phyloP scores from a whole-genome alignment of 2,329 filamentous ascomycete genomes.

The Fusarium pininemorale region DNA sequence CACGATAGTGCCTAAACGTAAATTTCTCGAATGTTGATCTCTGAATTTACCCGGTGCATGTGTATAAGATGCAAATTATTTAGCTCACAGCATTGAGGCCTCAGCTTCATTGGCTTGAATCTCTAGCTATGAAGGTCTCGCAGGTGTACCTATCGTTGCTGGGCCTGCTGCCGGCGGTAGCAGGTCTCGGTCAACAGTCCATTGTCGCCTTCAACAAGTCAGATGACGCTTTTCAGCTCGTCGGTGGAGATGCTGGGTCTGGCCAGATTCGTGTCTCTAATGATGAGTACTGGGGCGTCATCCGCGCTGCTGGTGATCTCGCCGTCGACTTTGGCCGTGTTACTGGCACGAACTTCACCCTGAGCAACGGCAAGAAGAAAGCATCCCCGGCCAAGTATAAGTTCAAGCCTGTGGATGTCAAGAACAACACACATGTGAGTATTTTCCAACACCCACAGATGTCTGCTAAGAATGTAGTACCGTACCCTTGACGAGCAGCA shows the following conservation, averaged over 20 bases:
- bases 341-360: constrained; percentile 70
- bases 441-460: fast-evolving
- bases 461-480: constrained; percentile 12
- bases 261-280: constrained; percentile 64
- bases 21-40: background rate
- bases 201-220: constrained; percentile 25
- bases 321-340: constrained; percentile 76
- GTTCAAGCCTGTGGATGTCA: constrained; percentile 55
- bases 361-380: constrained; percentile 58
- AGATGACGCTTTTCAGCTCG: constrained; percentile 14
- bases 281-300: constrained; percentile 73
- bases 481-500: constrained; percentile 26
- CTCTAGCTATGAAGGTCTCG: constrained; percentile 10
- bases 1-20: constrained; percentile 13
- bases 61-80: constrained; percentile 1
- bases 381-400: constrained; percentile 52
- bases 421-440: constrained; percentile 58
- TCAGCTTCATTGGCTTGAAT: background rate
- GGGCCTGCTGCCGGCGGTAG: constrained; percentile 2
- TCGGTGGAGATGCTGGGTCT: background rate
- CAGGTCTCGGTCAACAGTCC: constrained; percentile 20
- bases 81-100: background rate
- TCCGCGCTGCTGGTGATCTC: constrained; percentile 73
- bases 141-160: constrained; percentile 1
- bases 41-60: constrained; percentile 6